Evolutionary conservation across 2,329 filamentous ascomycete genomes (phyloP), one percentile per base, ranked within the genome.

Genomic region (Diaporthe sp.): DNA sequence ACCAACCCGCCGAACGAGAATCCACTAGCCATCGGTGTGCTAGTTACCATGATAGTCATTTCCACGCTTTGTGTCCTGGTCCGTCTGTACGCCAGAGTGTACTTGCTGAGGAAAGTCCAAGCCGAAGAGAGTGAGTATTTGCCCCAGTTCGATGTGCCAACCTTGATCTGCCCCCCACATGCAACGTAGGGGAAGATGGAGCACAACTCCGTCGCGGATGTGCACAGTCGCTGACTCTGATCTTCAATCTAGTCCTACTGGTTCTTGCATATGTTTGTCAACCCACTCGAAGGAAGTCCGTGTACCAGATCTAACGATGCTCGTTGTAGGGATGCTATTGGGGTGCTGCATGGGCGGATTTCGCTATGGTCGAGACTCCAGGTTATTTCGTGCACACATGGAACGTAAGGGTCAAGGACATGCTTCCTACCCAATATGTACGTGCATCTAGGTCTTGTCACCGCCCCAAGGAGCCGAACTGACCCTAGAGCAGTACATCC

Each of bases 331-430:
- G 61, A 71, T 63, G 61, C 53, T 76, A 74, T 28, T 76, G 72
- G 75, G 75, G 63, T 8, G 61, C 72, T 17, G 72, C 67, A 13
- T 76, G 25, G 73, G 71, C 20, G 71, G 51, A 58, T 75, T 77
- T 31, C 1, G 15, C 17, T 6, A 75, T 84, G 73, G 77, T 83
- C 25, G 58, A 79, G 2, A 78, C 76, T 0, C 81, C 82, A 4
- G 84, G 84, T 20, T 85, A 83, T 71, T 85, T 82, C 72, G 83
- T 85, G 9, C 84, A 85, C 75, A 79, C 81, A 60, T 85, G 81
- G 80, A 77, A 85, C 71, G 75, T 85, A 4, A 77, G 74, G 9
- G 76, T 82, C 9, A 71, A 79, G 22, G 81, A 83, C 44, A 75
- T 82, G 25, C 77, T 83, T 55, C 70, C 73, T 1, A 78, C 78